Base-by-base conservation (phyloP, 305 asterid genomes). In the Fraxinus floribunda region DNA sequence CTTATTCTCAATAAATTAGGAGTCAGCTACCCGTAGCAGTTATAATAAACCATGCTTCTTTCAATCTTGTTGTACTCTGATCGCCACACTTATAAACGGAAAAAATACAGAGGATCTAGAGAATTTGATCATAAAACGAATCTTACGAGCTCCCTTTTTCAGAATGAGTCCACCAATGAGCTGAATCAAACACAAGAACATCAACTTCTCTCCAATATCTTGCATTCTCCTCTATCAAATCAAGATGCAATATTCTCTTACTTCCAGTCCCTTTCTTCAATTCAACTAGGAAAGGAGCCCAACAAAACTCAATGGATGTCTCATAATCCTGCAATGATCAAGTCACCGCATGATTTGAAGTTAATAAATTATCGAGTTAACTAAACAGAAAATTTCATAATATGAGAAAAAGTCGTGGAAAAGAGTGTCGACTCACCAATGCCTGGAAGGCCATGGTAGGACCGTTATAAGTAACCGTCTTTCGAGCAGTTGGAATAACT, bases 121-220 rank as follows among this genome's bases (percentile, higher is more conserved):
- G 26, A 18, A 55, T 2, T 15, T 5, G 0, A 11, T 18, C 1
- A 11, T 18, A 75, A 35, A 64, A 18, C 30, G 64, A 4, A 34
- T 32, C 94, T 81, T 91, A 95, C 98, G 98, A 93, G 87, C 91
- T 90, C 90, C 90, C 86, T 87, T 91, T 90, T 15, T 91, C 90
- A 0, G 98, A 92, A 79, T 91, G 98, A 85, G 98, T 90, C 98
- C 98, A 95, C 98, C 98, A 95, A 79, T 93, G 98, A 81, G 98
- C 98, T 1, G 98, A 95, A 89, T 95, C 98, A 79, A 92, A 95
- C 73, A 90, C 96, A 81, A 95, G 98, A 80, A 90, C 89, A 80
- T 95, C 95, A 73, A 89, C 94, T 70, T 94, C 94, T 87, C 98
- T 90, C 98, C 98, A 95, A 81, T 90, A 93, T 85, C 92, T 93